Evolutionary conservation across 169 alveolate species (phyloP).

Genomic region (Cryptosporidium tyzzeri): DNA sequence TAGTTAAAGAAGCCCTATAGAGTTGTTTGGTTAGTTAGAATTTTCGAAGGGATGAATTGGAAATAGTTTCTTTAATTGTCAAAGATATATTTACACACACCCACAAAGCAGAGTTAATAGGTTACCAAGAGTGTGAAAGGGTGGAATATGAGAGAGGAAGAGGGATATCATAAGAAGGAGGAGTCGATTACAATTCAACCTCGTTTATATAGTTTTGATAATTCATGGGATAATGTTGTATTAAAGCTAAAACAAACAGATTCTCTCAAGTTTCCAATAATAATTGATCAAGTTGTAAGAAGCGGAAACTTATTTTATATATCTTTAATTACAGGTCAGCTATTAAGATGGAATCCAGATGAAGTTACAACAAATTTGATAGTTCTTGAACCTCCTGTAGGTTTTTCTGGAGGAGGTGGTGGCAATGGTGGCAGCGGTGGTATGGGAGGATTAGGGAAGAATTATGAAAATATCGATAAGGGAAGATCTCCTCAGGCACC

Average conservation of each 20-base stretch:
- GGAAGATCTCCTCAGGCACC: constrained; percentile 24
- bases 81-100: constrained; percentile 1
- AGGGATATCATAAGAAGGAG: neutral
- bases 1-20: neutral
- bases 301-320: constrained; percentile 40
- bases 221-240: constrained; percentile 48
- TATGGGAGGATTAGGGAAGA: neutral
- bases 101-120: neutral
- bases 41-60: neutral
- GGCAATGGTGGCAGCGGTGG: neutral
- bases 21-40: neutral
- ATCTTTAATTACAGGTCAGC: constrained; percentile 60
- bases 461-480: neutral
- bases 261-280: constrained; percentile 34
- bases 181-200: constrained; percentile 48
- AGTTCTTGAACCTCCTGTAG: constrained; percentile 52
- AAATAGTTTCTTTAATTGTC: neutral
- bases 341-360: constrained; percentile 70
- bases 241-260: constrained; percentile 9
- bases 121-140: neutral
- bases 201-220: constrained; percentile 61
- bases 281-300: constrained; percentile 51
- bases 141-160: constrained; percentile 38
- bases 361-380: constrained; percentile 36
- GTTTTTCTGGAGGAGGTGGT: constrained; percentile 10